Evolutionary conservation across 176 grass and related monocot species (phyloP), one percentile per base, ranked within the genome.

Genomic region (Hordeum vulgare): DNA sequence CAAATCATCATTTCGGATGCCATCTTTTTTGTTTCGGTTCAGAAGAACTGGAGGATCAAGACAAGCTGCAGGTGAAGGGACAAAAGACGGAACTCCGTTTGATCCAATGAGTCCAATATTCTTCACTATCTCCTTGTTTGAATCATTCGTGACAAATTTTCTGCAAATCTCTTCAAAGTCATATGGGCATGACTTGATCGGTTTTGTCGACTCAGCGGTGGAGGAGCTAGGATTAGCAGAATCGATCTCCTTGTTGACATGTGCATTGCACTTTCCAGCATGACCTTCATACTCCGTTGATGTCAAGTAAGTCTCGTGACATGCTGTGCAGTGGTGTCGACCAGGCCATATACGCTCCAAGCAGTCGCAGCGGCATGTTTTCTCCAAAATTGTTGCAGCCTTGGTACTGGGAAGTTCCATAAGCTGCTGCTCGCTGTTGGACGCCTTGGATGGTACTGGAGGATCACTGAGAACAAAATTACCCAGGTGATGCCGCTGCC

Each of bases 301-400:
- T 29, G 85, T 82, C 9, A 73, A 80, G 61, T 95, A 94, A 60
- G 93, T 88, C 8, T 91, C 87, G 80, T 98, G 96, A 82, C 96
- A 98, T 71, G 80, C 88, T 63, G 79, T 85, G 86, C 96, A 98
- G 54, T 98, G 96, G 20, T 88, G 53, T 65, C 85, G 71, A 88
- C 85, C 91, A 93, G 90, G 86, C 91, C 89, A 92, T 77, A 94
- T 45, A 63, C 87, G 89, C 81, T 98, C 96, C 29, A 98, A 92
- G 78, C 93, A 98, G 82, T 95, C 87, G 3, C 96, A 95, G 54
- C 85, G 92, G 63, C 86, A 88, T 58, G 88, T 92, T 77, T 80
- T 59, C 79, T 92, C 87, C 86, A 95, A 92, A 77, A 90, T 58
- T 89, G 65, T 61, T 62, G 83, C 56, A 76, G 96, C 96, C 77